phyloP scores from a whole-genome alignment of 2,329 filamentous ascomycete species.

The Arthrobotrys sphaeroides region DNA sequence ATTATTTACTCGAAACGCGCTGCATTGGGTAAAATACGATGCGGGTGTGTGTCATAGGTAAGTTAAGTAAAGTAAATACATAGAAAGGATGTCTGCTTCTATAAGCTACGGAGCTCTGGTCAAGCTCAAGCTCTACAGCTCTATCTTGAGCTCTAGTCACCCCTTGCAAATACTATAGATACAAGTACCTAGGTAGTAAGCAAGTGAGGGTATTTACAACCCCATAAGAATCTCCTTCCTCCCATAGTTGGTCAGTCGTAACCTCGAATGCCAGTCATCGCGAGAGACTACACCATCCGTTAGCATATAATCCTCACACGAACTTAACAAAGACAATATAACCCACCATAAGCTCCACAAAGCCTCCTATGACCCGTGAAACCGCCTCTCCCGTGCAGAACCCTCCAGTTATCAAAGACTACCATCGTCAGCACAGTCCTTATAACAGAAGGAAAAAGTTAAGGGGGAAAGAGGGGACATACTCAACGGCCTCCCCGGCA shows the following conservation, averaged over 20 bases:
- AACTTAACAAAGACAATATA: neutral
- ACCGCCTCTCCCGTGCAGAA: constrained; percentile 83
- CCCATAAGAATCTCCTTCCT: constrained; percentile 56
- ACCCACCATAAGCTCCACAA: constrained; percentile 88
- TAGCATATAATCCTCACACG: constrained; percentile 1
- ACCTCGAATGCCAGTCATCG: constrained; percentile 82
- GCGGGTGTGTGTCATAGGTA: too few relatives aligned
- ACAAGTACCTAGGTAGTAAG: neutral
- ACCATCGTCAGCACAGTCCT: constrained; percentile 35
- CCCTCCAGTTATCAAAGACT: constrained; percentile 97
- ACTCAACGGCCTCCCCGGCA: constrained; percentile 81
- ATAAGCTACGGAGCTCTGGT: too few relatives aligned
- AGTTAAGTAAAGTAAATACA: too few relatives aligned
- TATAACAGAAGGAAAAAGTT: neutral
- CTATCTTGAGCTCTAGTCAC: too few relatives aligned
- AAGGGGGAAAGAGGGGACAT: constrained; percentile 60
- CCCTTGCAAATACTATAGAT: neutral
- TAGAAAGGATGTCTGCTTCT: too few relatives aligned
- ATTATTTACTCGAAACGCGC: too few relatives aligned
- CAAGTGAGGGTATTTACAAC: constrained; percentile 47
- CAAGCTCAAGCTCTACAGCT: too few relatives aligned
- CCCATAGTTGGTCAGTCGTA: constrained; percentile 74
- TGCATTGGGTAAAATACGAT: too few relatives aligned
- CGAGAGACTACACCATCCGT: constrained; percentile 70
- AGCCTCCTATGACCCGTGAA: constrained; percentile 88